phyloP scores from a whole-genome alignment of 2,329 filamentous ascomycete species.

The Diplocarpon mali region DNA sequence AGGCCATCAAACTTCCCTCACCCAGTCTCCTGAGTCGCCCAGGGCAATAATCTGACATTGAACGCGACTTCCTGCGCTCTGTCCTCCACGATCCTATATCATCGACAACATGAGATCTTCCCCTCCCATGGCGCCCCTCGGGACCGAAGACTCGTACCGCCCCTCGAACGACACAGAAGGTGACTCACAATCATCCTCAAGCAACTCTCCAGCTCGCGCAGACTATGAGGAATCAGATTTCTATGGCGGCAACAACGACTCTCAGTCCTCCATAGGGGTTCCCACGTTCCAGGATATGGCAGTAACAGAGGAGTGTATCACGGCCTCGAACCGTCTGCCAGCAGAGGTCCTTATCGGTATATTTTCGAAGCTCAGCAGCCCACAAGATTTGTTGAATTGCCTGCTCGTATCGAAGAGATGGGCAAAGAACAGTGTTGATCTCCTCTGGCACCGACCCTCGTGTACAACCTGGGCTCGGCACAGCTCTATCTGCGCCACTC shows the following conservation, averaged over 20 bases:
- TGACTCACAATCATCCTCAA: slow-evolving; percentile 38
- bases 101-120: slow-evolving; percentile 20
- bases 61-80: not conserved
- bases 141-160: slow-evolving; percentile 19
- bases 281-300: slow-evolving; percentile 67
- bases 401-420: slow-evolving; percentile 93
- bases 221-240: slow-evolving; percentile 92
- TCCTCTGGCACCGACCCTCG: slow-evolving; percentile 88
- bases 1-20: not conserved
- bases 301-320: slow-evolving; percentile 56
- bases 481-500: slow-evolving; percentile 66
- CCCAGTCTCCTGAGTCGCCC: too few species aligned
- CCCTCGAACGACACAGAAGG: slow-evolving; percentile 23
- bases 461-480: slow-evolving; percentile 83
- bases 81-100: not conserved
- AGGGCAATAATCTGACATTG: not conserved
- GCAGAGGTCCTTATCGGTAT: slow-evolving; percentile 92
- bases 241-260: slow-evolving; percentile 81
- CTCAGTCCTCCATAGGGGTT: slow-evolving; percentile 78
- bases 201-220: slow-evolving; percentile 62
- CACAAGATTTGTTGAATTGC: slow-evolving; percentile 70
- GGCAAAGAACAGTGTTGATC: slow-evolving; percentile 83
- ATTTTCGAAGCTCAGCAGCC: slow-evolving; percentile 70
- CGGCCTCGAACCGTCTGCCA: slow-evolving; percentile 76
- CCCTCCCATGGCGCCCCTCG: slow-evolving; percentile 18